These are phyloP conservation scores for Daldinia loculata DNA, from an alignment of 495 filamentous ascomycete species.

Conservation along the genomic window DNA sequence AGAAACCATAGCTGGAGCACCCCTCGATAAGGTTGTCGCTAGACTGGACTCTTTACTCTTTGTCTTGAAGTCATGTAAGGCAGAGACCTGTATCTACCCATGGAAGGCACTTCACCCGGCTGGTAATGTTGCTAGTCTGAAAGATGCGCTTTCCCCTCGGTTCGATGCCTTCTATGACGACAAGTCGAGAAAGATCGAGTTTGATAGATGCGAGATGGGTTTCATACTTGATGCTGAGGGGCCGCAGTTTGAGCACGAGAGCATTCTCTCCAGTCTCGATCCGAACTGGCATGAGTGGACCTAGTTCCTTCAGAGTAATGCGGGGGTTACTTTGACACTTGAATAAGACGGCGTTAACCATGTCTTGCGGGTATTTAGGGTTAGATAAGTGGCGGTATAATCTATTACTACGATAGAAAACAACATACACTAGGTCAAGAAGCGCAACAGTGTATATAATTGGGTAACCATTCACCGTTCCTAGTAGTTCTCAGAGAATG, in stretches of 20 bases:
- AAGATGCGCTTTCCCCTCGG: slow-evolving; percentile 55
- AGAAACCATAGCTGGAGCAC: slow-evolving; percentile 53
- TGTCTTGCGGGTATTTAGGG: no score
- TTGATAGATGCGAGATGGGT: slow-evolving; percentile 66
- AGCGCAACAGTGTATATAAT: no score
- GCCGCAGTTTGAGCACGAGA: slow-evolving; percentile 57
- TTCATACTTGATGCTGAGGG: slow-evolving; percentile 70
- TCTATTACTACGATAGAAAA: no score
- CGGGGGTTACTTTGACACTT: no score
- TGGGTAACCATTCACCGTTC: no score
- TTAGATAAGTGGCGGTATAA: no score
- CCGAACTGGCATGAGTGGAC: slow-evolving; percentile 36
- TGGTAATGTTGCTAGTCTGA: slow-evolving; percentile 53
- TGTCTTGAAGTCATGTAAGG: slow-evolving; percentile 71
- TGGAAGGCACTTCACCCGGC: slow-evolving; percentile 67
- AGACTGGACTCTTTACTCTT: slow-evolving; percentile 69
- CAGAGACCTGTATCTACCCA: slow-evolving; percentile 62
- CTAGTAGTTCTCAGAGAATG: no score
- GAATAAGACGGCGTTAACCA: no score
- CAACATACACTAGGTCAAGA: no score
- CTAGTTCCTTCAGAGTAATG: background rate
- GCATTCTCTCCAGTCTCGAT: slow-evolving; percentile 18
- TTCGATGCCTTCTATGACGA: slow-evolving; percentile 67
- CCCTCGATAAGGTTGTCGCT: slow-evolving; percentile 54
- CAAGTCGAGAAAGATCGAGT: slow-evolving; percentile 59